Percentiles rank a stretch among this genome's conserved stretches.
Evolutionary conservation across 495 filamentous ascomycete genomes (phyloP).

Genomic region (Aspergillus kassunensis): DNA sequence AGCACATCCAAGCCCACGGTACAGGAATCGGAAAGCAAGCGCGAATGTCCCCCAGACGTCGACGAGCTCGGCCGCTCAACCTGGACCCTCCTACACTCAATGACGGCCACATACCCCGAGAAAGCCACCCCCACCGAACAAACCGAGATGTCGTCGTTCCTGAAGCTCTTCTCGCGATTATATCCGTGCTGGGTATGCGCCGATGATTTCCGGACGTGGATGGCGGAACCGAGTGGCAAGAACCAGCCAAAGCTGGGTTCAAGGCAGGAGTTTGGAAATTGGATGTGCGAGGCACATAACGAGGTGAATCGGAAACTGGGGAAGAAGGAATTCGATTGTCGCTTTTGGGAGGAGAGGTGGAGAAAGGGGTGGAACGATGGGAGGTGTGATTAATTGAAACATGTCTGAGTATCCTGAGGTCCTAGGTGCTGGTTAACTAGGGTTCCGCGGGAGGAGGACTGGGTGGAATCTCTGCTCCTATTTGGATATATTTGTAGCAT

Average conservation of each 20-base stretch:
- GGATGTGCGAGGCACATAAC: constrained; percentile 98
- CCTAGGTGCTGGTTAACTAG: too few relatives aligned
- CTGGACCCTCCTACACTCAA: constrained; percentile 91
- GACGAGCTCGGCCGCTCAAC: constrained; percentile 77
- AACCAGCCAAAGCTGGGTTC: constrained; percentile 66
- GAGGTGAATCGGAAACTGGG: constrained; percentile 93
- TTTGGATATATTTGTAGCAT: not conserved
- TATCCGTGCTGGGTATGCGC: constrained; percentile 97
- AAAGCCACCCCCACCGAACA: constrained; percentile 63
- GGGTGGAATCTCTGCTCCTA: not conserved
- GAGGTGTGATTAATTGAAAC: constrained; percentile 45
- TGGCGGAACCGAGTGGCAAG: constrained; percentile 54
- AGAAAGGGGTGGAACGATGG: constrained; percentile 91
- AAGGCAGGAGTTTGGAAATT: constrained; percentile 74
- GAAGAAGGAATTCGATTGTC: constrained; percentile 88
- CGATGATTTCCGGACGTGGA: constrained; percentile 83
- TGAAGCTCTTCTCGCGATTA: constrained; percentile 71
- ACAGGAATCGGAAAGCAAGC: constrained; percentile 15
- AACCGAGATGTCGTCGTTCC: constrained; percentile 69
- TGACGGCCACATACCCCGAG: constrained; percentile 80
- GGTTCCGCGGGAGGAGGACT: too few relatives aligned
- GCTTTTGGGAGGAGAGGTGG: constrained; percentile 91
- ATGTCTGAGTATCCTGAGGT: too few relatives aligned
- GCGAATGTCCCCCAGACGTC: constrained; percentile 57
- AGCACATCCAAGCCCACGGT: constrained; percentile 10